Evolutionary conservation across 2,329 filamentous ascomycete genomes (phyloP), one percentile per base, ranked within the genome.

Genomic region (Thielaviopsis euricoi): DNA sequence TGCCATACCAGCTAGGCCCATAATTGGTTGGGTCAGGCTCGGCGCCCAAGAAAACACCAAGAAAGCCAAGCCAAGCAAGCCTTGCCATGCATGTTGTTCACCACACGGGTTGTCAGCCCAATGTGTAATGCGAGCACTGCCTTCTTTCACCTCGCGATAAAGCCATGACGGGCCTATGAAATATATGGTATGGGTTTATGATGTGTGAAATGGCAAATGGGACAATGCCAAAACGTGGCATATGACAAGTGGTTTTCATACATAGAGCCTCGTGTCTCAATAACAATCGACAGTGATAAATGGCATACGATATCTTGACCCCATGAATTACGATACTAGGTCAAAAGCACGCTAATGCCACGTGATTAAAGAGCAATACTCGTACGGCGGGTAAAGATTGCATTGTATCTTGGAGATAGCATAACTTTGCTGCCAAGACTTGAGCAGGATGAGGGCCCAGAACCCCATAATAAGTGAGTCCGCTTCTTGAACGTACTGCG

Each of bases 11-110:
- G 10, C 33, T 40, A 40, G 33, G 13, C 33, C 15, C 33, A 40
- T 4, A 12, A 13, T 13, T 40, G 13, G 10, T 3, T 40, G 13
- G 37, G 37, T 15, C 6, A 48, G 43, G 21, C n/a, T 48, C n/a
- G 43, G 19, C n/a, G 19, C 37, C 37, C n/a, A 48, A n/a, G 43
- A 49, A 19, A 50, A 49, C 43, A n/a, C 40, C 40, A 55, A 55
- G 43, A 55, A 53, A 56, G 58, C 58, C 58, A 59, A 59, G 50
- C 53, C 53, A 56, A 54, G 54, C 58, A 59, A 59, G 50, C 53
- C 53, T n/a, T 21, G 2, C 21, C 22, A 56, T 59, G 54, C 58
- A 59, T 53, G 48, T 23, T 51, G 22, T 26, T 43, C 48, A 33
- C 22, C 43, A 48, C 7, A 48, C 7, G 21, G n/a, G 15, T 21